These are phyloP conservation scores for Candida boleticola DNA, from an alignment of 805 yeast genomes.

Conservation along the genomic window DNA sequence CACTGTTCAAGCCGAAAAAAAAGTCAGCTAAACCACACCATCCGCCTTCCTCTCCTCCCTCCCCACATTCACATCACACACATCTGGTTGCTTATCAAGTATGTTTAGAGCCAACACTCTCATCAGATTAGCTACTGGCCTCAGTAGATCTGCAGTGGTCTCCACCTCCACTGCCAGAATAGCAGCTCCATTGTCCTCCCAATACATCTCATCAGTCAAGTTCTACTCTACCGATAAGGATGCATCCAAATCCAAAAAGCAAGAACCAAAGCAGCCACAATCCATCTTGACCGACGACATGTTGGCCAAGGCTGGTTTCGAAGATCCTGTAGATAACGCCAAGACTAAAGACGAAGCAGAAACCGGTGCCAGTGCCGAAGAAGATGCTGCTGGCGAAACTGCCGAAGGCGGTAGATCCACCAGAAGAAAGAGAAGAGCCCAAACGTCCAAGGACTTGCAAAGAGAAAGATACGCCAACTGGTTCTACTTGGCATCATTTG, in stretches of 20 bases:
- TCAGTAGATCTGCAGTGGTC: not conserved
- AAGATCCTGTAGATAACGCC: slow-evolving; percentile 30
- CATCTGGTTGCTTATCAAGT: too few relatives aligned
- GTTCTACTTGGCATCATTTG: slow-evolving; percentile 61
- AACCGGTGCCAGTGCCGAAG: slow-evolving; percentile 7
- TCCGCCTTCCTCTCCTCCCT: too few relatives aligned
- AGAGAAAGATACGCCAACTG: slow-evolving; percentile 80
- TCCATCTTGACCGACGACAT: slow-evolving; percentile 78
- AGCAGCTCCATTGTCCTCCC: too few relatives aligned
- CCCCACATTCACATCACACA: too few relatives aligned
- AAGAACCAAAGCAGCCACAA: slow-evolving; percentile 27
- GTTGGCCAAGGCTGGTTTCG: slow-evolving; percentile 81
- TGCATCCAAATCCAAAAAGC: not conserved
- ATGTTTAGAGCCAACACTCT: slow-evolving; percentile 2
- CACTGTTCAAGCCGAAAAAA: too few relatives aligned
- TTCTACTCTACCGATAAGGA: slow-evolving; percentile 2
- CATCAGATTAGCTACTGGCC: not conserved
- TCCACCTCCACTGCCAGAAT: not conserved
- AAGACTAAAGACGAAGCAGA: slow-evolving; percentile 11
- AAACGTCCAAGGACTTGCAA: slow-evolving; percentile 71
- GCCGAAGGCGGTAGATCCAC: slow-evolving; percentile 14
- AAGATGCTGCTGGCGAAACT: slow-evolving; percentile 7
- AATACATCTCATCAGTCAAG: not conserved
- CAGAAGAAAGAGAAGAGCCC: slow-evolving; percentile 49
- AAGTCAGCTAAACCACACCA: too few relatives aligned